Evolutionary conservation across 495 filamentous ascomycete genomes (phyloP), one percentile per base, ranked within the genome.

Genomic region (Penicillium nucicola): DNA sequence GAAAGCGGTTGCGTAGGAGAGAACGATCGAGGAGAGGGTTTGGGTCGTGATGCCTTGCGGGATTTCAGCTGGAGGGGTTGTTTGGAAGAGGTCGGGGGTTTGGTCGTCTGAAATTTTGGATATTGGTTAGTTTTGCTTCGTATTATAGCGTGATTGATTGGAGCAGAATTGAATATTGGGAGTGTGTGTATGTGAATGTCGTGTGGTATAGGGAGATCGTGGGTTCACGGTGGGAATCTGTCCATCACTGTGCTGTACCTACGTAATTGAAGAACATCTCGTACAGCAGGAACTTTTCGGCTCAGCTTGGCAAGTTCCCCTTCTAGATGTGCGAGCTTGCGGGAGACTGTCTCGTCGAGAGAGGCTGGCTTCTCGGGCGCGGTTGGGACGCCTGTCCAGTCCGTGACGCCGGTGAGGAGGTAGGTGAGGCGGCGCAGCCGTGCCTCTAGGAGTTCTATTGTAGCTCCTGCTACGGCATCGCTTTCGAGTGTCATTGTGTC

Each of bases 401-500:
- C 62, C 12, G 66, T 65, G 61, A 72, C 62, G 56, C 89, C 89
- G 53, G 82, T 82, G 40, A 96, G 74, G 25, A 87, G 75, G 67
- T 86, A 92, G 53, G 89, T 84, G 40, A 95, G 72, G 20, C 87
- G 79, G 40, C 77, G 75, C 28, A 96, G 77, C 32, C 91, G 86
- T n/a, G 74, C 72, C 57, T 92, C 86, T 4, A 96, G 85, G 42
- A 89, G 77, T 30, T 85, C 82, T 40, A 95, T 82, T 1, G 91
- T 92, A 9, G 71, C 69, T 5, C 69, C 64, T 2, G 72, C 70
- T 36, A 74, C 55, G 7, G 64, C 56, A 14, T 71, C 66, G 42
- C 65, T 67, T 66, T 74, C 65, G 31, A 65, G 45, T 23, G 69
- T 35, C 70, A 74, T 74, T 35, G 39, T 65, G 11, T 28, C 11